Percentiles rank a stretch among this genome's conserved stretches.
phyloP scores from a whole-genome alignment of 2,329 filamentous ascomycete genomes.

The Calonectria hongkongensis region DNA sequence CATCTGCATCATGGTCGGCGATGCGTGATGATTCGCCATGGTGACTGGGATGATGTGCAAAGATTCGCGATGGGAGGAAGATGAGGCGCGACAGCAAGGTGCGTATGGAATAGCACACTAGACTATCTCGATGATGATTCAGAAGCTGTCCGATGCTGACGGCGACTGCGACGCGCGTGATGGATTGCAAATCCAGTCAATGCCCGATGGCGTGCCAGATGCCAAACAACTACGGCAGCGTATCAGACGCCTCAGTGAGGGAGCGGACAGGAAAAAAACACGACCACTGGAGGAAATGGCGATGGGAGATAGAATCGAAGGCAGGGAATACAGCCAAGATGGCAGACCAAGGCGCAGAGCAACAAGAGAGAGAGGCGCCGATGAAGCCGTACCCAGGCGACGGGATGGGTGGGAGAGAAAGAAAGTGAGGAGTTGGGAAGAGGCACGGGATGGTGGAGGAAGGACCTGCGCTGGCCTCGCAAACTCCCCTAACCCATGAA shows the following conservation, averaged over 20 bases:
- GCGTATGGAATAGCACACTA: not conserved
- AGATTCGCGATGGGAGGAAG: slow-evolving; percentile 43
- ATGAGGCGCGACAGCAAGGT: slow-evolving; percentile 1
- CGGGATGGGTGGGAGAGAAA: slow-evolving; percentile 60
- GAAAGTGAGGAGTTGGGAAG: slow-evolving; percentile 62
- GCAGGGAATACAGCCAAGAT: slow-evolving; percentile 37
- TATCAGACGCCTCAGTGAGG: slow-evolving; percentile 39
- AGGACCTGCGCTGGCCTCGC: slow-evolving; percentile 62
- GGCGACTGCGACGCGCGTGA: slow-evolving; percentile 39
- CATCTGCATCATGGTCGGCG: slow-evolving; percentile 85
- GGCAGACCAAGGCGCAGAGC: slow-evolving; percentile 44
- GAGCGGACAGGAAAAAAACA: slow-evolving; percentile 37
- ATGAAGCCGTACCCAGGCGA: slow-evolving; percentile 58
- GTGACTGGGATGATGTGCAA: slow-evolving; percentile 50
- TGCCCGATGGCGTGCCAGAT: slow-evolving; percentile 39
- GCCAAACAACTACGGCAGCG: slow-evolving; percentile 39
- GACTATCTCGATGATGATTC: slow-evolving; percentile 44
- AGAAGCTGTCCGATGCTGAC: slow-evolving; percentile 34
- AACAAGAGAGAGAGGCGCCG: slow-evolving; percentile 48
- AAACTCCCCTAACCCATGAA: slow-evolving; percentile 67
- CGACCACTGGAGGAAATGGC: slow-evolving; percentile 41
- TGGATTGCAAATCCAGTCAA: slow-evolving; percentile 43
- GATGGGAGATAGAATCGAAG: slow-evolving; percentile 37
- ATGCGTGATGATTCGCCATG: slow-evolving; percentile 88
- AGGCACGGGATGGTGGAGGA: slow-evolving; percentile 63